Conservation (phyloP, 495 filamentous ascomycete genomes). For the Apiosordaria backusii region DNA sequence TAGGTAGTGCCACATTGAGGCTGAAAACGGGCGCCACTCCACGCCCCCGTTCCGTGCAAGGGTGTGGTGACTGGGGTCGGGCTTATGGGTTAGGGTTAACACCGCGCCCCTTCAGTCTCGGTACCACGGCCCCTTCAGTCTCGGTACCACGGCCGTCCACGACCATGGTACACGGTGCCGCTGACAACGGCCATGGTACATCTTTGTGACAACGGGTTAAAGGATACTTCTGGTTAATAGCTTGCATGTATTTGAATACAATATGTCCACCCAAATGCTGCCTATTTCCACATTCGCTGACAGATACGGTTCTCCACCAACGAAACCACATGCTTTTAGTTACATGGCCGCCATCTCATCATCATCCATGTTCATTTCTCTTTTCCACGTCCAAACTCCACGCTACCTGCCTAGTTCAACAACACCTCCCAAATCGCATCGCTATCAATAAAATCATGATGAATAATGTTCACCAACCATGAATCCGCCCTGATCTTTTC, state of each 20-base stretch:
- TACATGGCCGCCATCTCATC: constrained; percentile 1
- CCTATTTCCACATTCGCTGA: neutral
- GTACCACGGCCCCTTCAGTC: neutral
- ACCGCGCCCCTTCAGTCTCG: neutral
- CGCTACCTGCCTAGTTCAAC: constrained; percentile 23
- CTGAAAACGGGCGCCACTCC: neutral
- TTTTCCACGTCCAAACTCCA: neutral
- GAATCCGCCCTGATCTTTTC: constrained; percentile 60
- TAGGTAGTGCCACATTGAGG: neutral
- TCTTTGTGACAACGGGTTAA: neutral
- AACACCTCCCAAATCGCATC: constrained; percentile 63
- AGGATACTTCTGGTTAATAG: too few relatives aligned
- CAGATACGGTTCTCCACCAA: neutral
- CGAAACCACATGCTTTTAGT: neutral
- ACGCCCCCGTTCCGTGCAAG: neutral
- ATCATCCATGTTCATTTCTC: neutral
- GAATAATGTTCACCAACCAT: constrained; percentile 90
- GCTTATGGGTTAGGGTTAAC: neutral
- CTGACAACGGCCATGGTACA: too few relatives aligned
- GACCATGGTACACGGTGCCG: neutral
- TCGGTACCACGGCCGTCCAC: neutral
- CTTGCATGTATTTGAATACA: too few relatives aligned
- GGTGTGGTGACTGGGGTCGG: neutral
- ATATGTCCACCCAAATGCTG: neutral
- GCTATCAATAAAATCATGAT: constrained; percentile 71